A percentile compares a stretch with the other conserved stretches of the same genome.
Conservation (phyloP, 2,329 filamentous ascomycete genomes). For the Aspergillus fischeri region DNA sequence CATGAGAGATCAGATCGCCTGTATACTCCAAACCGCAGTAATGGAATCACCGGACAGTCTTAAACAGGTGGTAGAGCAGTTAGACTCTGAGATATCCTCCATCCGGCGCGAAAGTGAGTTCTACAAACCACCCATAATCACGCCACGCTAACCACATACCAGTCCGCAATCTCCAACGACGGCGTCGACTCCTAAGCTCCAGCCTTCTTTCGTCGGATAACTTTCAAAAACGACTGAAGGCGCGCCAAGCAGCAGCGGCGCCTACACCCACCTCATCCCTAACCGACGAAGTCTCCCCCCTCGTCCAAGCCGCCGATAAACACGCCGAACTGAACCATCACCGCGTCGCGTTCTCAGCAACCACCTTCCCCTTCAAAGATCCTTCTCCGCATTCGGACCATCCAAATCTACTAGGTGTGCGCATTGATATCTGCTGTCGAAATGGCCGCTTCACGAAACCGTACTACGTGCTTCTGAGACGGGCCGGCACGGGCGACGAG, state of each 20-base stretch:
- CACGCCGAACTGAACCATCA: constrained; percentile 39
- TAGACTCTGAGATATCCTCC: constrained; percentile 40
- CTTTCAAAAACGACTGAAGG: constrained; percentile 27
- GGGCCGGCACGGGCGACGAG: constrained; percentile 19
- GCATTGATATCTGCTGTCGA: constrained; percentile 40
- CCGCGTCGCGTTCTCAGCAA: constrained; percentile 43
- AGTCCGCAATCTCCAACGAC: constrained; percentile 39
- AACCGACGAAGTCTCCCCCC: constrained; percentile 27
- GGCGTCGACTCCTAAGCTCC: constrained; percentile 36
- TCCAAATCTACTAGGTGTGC: constrained; percentile 36
- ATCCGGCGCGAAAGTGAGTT: constrained; percentile 40
- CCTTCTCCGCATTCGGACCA: constrained; percentile 32
- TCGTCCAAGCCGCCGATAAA: constrained; percentile 26
- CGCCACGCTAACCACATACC: constrained; percentile 7
- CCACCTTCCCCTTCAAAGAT: constrained; percentile 44
- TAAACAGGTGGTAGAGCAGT: constrained; percentile 17
- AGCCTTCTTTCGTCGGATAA: constrained; percentile 40
- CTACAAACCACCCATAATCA: not conserved
- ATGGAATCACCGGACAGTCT: not conserved
- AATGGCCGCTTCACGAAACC: constrained; percentile 39
- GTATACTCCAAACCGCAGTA: not conserved
- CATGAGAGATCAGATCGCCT: not conserved
- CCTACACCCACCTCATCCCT: constrained; percentile 4
- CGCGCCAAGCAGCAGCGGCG: constrained; percentile 1
- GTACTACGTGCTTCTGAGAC: constrained; percentile 41